phyloP scores from a whole-genome alignment of 2,329 filamentous ascomycete species.

The Ophiocordyceps camponoti-saundersi region DNA sequence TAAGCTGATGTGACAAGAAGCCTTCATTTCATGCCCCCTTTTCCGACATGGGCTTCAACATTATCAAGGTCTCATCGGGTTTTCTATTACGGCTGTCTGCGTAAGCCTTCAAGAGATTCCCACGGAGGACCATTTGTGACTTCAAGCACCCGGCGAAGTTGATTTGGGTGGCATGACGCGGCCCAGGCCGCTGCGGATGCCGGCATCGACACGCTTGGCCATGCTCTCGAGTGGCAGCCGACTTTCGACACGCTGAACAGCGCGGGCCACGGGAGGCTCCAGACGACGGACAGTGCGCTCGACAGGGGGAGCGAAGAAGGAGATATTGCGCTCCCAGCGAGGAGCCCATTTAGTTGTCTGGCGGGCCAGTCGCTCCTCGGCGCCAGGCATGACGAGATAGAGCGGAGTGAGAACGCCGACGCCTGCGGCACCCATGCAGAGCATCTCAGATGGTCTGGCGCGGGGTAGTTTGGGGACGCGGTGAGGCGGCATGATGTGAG shows the following conservation, averaged over 20 bases:
- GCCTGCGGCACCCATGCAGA: constrained; percentile 36
- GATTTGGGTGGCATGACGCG: constrained; percentile 14
- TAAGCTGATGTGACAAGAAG: too few species aligned
- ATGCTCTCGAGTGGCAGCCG: constrained; percentile 32
- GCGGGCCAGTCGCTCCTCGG: constrained; percentile 33
- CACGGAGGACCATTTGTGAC: background rate
- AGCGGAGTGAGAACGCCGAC: constrained; percentile 36
- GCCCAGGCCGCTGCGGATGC: constrained; percentile 29
- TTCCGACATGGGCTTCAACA: too few species aligned
- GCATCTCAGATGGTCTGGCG: constrained; percentile 28
- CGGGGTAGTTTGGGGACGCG: constrained; percentile 29
- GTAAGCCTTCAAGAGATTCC: background rate
- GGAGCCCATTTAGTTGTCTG: constrained; percentile 42
- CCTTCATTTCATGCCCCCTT: too few species aligned
- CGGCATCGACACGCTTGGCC: constrained; percentile 28
- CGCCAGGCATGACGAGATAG: constrained; percentile 39
- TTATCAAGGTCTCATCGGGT: too few species aligned
- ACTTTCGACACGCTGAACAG: constrained; percentile 27
- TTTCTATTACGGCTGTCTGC: background rate
- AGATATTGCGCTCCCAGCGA: constrained; percentile 41
- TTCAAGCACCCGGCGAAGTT: background rate
- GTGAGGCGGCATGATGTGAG: constrained; percentile 21
- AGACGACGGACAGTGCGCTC: constrained; percentile 29
- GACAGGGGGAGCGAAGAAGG: constrained; percentile 30
- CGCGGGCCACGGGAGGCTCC: constrained; percentile 27